These are phyloP conservation scores for Penicillium crystallinum DNA, from an alignment of 495 filamentous ascomycete genomes.

Conservation along the genomic window DNA sequence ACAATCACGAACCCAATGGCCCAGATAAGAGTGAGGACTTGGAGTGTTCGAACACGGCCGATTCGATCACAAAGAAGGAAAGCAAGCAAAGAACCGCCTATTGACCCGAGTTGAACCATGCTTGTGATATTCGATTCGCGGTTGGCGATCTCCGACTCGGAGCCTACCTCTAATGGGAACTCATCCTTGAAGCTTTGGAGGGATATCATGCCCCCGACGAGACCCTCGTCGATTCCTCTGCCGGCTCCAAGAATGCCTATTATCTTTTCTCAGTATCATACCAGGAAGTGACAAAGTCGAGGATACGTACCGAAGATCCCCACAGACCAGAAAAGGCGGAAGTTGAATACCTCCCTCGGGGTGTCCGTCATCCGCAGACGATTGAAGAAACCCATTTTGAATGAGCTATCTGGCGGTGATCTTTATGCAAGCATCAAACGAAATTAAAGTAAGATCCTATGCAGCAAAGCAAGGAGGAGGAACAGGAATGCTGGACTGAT, in stretches of 20 bases:
- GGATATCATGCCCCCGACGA: slow-evolving; percentile 53
- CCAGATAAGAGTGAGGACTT: slow-evolving; percentile 51
- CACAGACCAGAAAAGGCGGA: slow-evolving; percentile 48
- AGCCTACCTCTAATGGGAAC: slow-evolving; percentile 39
- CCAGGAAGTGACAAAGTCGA: neutral
- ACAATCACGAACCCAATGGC: slow-evolving; percentile 53
- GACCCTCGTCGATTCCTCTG: slow-evolving; percentile 58
- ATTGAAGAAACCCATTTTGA: neutral
- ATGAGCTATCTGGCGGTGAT: neutral
- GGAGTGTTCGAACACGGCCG: slow-evolving; percentile 53
- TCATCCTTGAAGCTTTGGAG: slow-evolving; percentile 46
- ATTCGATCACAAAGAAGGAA: slow-evolving; percentile 53
- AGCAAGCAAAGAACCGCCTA: slow-evolving; percentile 50
- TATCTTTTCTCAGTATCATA: neutral
- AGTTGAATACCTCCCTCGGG: slow-evolving; percentile 47
- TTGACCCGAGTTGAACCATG: slow-evolving; percentile 55
- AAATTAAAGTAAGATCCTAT: neutral
- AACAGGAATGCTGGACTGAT: neutral
- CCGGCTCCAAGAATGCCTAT: slow-evolving; percentile 55
- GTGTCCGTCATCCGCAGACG: neutral
- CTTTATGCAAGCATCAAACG: neutral
- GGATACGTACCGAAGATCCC: slow-evolving; percentile 40
- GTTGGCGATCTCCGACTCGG: slow-evolving; percentile 31
- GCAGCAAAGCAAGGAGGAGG: too few species aligned
- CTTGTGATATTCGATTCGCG: slow-evolving; percentile 54